Evolutionary conservation across 345 rosid genomes (phyloP), one percentile per base, ranked within the genome.

Genomic region (Microthlaspi erraticum): DNA sequence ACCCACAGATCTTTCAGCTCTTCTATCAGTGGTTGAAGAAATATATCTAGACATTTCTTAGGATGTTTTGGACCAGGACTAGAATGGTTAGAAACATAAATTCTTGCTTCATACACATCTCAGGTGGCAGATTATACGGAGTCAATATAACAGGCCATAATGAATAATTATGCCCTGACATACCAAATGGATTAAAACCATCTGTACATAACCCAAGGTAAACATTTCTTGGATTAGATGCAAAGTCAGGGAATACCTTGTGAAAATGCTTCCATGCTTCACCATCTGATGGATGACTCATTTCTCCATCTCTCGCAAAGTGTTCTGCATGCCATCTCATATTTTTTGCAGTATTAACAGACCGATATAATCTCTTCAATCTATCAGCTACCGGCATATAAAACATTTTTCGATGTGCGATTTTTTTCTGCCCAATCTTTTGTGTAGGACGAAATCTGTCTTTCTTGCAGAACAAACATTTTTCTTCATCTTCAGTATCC

Each of bases 221-320:
- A 19, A 49, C 8, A 49, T 19, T 49, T 49, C n/a, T 49, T 10
- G 13, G 0, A 3, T 49, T 5, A 1, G 8, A 3, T 49, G 29
- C 11, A 49, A 49, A 49, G 4, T 49, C 54, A 19, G 54, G n/a
- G 12, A 19, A 49, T 49, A 49, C 54, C 54, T 49, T 10, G 2
- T 19, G 5, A 49, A 49, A 19, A 9, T 19, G 54, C 16, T 19
- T 49, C 13, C 54, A 49, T 49, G 54, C 54, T 49, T 49, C 31
- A 3, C 54, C 54, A 19, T 49, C 52, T 49, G 54, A 49, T 19
- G 54, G 32, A 49, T 49, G 54, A 49, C 11, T 19, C 54, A 20
- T 49, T 19, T 49, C 32, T 10, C 6, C 6, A 0, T 9, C 54
- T 0, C 9, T 49, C 3, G 2, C 7, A 2, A 0, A 18, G 26